Base-by-base conservation (phyloP, 148 eudicot genomes). In the Dysphania ambrosioides region DNA sequence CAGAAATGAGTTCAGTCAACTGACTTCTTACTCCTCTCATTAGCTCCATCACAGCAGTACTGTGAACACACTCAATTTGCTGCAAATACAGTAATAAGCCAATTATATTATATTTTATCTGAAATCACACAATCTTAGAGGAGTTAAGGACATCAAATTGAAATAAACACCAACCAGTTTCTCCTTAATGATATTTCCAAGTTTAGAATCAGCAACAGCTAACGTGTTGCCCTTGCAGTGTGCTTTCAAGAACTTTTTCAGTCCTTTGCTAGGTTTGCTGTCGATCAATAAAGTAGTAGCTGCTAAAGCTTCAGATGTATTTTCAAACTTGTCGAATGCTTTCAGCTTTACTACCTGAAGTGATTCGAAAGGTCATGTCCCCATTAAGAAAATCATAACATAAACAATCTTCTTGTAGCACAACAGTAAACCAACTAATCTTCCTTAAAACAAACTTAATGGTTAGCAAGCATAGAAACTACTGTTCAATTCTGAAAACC, bases 21-120 rank as follows among this genome's bases (percentile, higher is more conserved):
- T 92, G 98, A 81, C 92, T 92, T 80, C 98, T 90, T 24, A 94
- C 87, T 0, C 98, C 98, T 76, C 98, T 90, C 96, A 92, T 91
- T 70, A 94, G 79, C 86, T 94, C 98, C 96, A 88, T 86, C 38
- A 92, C 92, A 30, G 86, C 75, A 77, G 83, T 88, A 81, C 87
- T 91, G 83, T 94, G 98, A 47, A 92, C 83, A 72, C 98, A 94
- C 1, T 94, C 97, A 79, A 92, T 94, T 94, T 94, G 86, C 98
- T 94, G 86, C 57, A 82, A 38, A 29, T 72, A 69, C 3, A 4
- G 30, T 8, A 57, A 79, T 13, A 49, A 56, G 9, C 59, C 70
- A 41, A 59, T 29, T 34, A 80, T 9, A 76, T 71, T 6, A 69
- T 60, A 66, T 44, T n/a, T n/a, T n/a, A 55, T n/a, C 10, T 40